Conservation (phyloP, 352 stramenopile species). For the Detonula confervacea region DNA sequence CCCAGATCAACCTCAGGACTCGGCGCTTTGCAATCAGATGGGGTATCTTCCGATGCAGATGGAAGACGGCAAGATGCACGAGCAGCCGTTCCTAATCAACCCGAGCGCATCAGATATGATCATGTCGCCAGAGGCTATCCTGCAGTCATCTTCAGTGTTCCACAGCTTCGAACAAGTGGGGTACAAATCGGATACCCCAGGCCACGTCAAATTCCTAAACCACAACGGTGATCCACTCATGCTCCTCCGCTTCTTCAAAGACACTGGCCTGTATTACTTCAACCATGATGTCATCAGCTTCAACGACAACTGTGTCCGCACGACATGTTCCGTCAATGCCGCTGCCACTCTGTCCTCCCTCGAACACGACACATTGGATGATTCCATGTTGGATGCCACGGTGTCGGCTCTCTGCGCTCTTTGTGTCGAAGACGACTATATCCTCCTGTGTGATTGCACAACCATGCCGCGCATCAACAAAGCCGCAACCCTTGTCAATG, state of each 20-base stretch:
- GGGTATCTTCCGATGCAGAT: conserved; percentile 1
- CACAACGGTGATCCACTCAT: not conserved
- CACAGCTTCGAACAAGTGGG: not conserved
- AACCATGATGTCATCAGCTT: not conserved
- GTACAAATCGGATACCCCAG: not conserved
- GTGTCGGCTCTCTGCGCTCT: not conserved
- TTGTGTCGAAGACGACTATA: not conserved
- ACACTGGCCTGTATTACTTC: conserved; percentile 4
- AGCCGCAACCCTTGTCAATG: not conserved
- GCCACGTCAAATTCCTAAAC: not conserved
- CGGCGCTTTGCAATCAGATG: not conserved
- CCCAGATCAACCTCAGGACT: not conserved
- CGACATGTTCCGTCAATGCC: not conserved
- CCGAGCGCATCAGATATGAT: conserved; percentile 6
- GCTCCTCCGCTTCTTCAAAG: not conserved
- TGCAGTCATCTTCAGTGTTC: not conserved
- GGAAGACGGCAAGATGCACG: not conserved
- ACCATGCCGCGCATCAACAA: not conserved
- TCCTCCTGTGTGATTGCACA: not conserved
- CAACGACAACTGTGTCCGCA: not conserved
- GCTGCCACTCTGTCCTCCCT: not conserved
- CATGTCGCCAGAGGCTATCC: conserved; percentile 14
- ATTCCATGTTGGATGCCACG: not conserved
- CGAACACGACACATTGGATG: not conserved
- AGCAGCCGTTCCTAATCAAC: conserved; percentile 11